Evolutionary conservation across 2,329 filamentous ascomycete genomes (phyloP), one percentile per base, ranked within the genome.

Genomic region (Sporothrix luriei): DNA sequence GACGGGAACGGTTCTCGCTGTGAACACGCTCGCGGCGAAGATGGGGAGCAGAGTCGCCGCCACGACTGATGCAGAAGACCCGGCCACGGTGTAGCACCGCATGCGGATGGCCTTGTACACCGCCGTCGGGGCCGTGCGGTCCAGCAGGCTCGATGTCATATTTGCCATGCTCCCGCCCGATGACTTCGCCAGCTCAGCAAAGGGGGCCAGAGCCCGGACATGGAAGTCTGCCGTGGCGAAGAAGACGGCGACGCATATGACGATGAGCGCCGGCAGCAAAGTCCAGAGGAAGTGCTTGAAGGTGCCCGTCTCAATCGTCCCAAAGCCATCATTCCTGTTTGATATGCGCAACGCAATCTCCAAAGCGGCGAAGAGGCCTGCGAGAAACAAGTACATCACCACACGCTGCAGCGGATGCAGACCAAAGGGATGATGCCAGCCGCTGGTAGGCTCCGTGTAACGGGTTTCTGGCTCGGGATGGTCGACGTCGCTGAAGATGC

Each of bases 211-310:
- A 0, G 77, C 71, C 5, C 79, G 76, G 1, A 76, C 75, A 57
- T 74, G 76, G 68, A 76, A 77, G 62, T 80, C 79, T 0, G 76
- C 73, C 0, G 76, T 69, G 13, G 73, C 72, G 70, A 79, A 75
- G 66, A 79, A 79, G 51, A 77, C 68, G 1, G 76, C 75, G 2
- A 80, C 69, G 0, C 26, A 0, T 75, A 26, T 73, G 1, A 80
- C 69, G 2, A 78, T 68, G 6, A 78, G 24, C 0, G 77, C 76
- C 0, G 79, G 78, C 4, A 74, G 19, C 0, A 75, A 73, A 2
- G 78, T 80, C 79, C 79, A 81, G 2, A 78, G 68, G 26, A 80
- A 70, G 64, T 80, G 78, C 3, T 74, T 68, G 24, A 75, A 74
- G 33, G 29, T 74, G 5, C 76, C 73, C 10, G 74, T 67, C 1